Evolutionary conservation across 2,329 filamentous ascomycete species (phyloP), one percentile per base, ranked within the genome.

Genomic region (Coleophoma crateriformis): DNA sequence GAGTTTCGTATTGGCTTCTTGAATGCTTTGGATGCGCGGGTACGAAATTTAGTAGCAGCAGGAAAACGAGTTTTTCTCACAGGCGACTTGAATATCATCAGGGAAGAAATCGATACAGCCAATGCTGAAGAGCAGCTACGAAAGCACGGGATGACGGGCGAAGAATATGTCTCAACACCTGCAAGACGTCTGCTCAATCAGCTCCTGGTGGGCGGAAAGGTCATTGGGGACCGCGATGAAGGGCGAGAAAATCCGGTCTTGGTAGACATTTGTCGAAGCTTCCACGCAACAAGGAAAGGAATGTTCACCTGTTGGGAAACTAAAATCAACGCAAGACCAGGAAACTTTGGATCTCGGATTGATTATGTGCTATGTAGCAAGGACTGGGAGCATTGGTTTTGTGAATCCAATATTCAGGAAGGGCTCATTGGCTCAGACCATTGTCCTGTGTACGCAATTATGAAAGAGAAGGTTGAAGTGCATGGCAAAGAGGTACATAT

Each of bases 251-350:
- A 75, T 12, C 81, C 89, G 2, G 79, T 91, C 1, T 71, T 97
- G 38, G 88, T 86, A 78, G 94, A 99, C 69, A 74, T 95, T 15
- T 91, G 88, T 58, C 81, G 94, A 45, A 80, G 79, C 22, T 95
- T 91, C 62, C 87, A 96, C 62, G 87, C 88, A 1, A 70, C 73
- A n/a, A 79, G 94, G 37, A 74, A 76, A 54, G 90, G 90, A 53
- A 97, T 99, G 94, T 97, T 90, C 66, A 97, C 94, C 0, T 96
- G 92, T 66, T 97, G 92, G 92, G 90, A 97, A 55, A 91, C 89
- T 46, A 91, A 88, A 65, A 87, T 90, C 63, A 97, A 97, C 67
- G 88, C 89, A n/a, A 78, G 94, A n/a, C 92, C 92, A 3, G 90
- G 88, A 3, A 97, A 97, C 65, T 95, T 87, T 67, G 94, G 94